Percentiles rank a stretch among this genome's conserved stretches.
Conservation (phyloP, 169 alveolate genomes). For the Plasmodium knowlesi region DNA sequence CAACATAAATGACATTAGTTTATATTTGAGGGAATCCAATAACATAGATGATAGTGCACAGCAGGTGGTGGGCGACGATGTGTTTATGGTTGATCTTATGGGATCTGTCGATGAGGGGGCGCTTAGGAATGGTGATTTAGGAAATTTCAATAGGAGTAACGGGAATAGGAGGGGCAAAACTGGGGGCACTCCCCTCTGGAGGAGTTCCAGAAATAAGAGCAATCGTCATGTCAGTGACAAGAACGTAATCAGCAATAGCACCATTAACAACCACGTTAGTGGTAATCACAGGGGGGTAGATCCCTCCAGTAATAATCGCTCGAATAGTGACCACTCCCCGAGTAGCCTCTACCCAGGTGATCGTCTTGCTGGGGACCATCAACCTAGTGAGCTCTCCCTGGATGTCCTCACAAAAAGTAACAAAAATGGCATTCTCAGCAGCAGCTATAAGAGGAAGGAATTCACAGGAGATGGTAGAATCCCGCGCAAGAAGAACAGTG, state of each 20-base stretch:
- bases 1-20: conserved; percentile 25
- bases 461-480: neutral
- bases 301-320: neutral
- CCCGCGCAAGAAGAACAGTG: neutral
- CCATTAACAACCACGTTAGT: neutral
- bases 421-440: neutral
- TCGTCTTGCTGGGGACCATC: neutral
- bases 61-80: neutral
- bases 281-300: neutral
- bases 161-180: neutral
- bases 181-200: neutral
- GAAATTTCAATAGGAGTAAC: neutral
- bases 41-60: neutral
- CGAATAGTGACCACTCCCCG: neutral
- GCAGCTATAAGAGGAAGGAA: neutral
- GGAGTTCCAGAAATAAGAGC: neutral
- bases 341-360: neutral
- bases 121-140: neutral
- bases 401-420: neutral
- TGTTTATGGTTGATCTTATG: neutral
- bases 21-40: conserved; percentile 16
- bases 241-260: neutral
- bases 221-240: neutral
- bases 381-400: neutral
- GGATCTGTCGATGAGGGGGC: neutral